Conservation (phyloP, 2,329 filamentous ascomycete species). For the Neurospora crassa region DNA sequence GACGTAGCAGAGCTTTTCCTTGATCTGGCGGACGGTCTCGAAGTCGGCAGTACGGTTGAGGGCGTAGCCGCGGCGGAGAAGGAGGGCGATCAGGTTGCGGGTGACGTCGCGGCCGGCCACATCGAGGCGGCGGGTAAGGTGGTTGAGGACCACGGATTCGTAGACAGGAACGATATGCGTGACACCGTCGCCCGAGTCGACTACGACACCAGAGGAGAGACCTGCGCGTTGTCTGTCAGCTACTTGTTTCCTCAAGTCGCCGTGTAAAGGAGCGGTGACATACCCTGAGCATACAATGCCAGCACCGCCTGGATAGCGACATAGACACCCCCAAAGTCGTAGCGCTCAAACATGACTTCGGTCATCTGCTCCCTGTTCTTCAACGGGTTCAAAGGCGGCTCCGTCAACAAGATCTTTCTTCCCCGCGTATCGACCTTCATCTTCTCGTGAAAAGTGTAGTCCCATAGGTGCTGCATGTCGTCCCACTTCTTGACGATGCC, state of each 20-base stretch:
- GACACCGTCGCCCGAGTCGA: constrained; percentile 95
- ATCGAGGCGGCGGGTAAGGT: constrained; percentile 86
- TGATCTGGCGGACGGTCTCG: constrained; percentile 97
- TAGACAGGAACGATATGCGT: constrained; percentile 98
- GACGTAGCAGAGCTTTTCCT: constrained; percentile 99
- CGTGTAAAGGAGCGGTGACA: neutral
- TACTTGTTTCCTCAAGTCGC: neutral
- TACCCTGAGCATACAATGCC: constrained; percentile 93
- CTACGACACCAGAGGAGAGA: constrained; percentile 88
- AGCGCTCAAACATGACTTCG: constrained; percentile 98
- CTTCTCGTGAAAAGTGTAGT: constrained; percentile 97
- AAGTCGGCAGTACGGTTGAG: constrained; percentile 98
- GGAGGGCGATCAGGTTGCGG: constrained; percentile 92
- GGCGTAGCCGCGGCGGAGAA: constrained; percentile 88
- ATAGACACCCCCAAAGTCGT: constrained; percentile 92
- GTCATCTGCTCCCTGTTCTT: constrained; percentile 97
- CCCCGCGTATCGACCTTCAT: constrained; percentile 84
- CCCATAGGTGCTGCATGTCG: constrained; percentile 99
- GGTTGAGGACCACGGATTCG: constrained; percentile 95
- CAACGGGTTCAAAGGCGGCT: constrained; percentile 95
- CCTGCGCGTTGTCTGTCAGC: constrained; percentile 34
- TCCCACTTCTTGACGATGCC: constrained; percentile 99
- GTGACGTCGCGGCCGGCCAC: constrained; percentile 96
- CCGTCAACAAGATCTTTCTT: constrained; percentile 86
- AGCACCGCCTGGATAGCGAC: constrained; percentile 96